A percentile compares a stretch with the other conserved stretches of the same genome.
phyloP scores from a whole-genome alignment of 192 early-diverging fungal species.

The Umbelopsis ramanniana region DNA sequence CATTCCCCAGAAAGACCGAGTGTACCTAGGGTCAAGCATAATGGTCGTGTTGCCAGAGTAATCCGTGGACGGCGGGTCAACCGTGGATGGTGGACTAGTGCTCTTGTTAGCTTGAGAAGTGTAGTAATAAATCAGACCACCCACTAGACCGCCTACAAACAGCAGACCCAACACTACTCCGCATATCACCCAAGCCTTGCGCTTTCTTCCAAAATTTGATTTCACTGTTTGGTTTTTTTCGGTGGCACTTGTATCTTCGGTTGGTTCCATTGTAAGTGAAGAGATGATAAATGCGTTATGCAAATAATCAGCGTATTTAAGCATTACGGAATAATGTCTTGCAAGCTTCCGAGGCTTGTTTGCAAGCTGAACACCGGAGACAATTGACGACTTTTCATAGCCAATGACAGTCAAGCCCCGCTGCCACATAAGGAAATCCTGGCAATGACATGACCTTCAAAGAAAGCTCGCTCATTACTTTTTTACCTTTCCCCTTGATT shows the following conservation, averaged over 20 bases:
- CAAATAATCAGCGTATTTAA: not conserved
- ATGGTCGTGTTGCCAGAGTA: not conserved
- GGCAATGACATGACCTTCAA: constrained; percentile 2
- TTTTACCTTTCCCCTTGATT: not conserved
- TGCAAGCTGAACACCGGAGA: not conserved
- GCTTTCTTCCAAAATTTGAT: not conserved
- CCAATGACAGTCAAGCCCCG: not conserved
- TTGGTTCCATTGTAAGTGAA: not conserved
- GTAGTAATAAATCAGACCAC: constrained; percentile 17
- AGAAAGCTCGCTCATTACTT: not conserved
- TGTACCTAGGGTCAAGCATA: constrained; percentile 29
- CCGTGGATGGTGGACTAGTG: not conserved
- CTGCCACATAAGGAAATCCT: not conserved
- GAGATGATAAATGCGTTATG: not conserved
- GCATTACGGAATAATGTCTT: not conserved
- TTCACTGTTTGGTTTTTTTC: not conserved
- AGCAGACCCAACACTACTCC: not conserved
- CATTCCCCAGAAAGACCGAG: constrained; percentile 46
- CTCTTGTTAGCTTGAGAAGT: not conserved
- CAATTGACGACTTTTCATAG: constrained; percentile 4
- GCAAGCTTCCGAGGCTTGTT: not conserved
- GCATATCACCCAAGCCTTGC: not conserved
- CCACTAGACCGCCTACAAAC: not conserved
- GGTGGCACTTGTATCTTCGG: not conserved
- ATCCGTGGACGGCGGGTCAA: not conserved